Conservation (phyloP, 305 asterid genomes). For the Nicotiana rustica region DNA sequence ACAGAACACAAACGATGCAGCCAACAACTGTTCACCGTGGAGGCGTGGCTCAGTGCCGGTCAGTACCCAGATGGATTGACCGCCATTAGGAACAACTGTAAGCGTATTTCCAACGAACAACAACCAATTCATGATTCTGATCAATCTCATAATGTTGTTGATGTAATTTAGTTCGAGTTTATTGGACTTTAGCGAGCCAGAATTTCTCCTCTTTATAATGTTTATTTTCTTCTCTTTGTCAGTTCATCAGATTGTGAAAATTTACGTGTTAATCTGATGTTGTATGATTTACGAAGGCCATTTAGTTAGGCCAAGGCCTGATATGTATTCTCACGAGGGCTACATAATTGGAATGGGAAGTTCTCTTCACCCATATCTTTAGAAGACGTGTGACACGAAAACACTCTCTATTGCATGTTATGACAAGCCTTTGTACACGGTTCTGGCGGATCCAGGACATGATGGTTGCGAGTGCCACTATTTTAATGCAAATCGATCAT, state of each 20-base stretch:
- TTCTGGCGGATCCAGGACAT: no score
- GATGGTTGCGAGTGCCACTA: no score
- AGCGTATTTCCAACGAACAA: background rate
- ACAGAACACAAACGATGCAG: constrained; percentile 60
- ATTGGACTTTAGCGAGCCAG: background rate
- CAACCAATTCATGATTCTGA: background rate
- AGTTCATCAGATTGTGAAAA: background rate
- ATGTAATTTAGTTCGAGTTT: background rate
- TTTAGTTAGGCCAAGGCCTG: background rate
- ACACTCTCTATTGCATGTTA: background rate
- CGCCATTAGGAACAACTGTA: constrained; percentile 56
- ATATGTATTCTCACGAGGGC: background rate
- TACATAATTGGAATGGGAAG: background rate
- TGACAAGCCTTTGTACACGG: no score
- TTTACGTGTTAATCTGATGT: background rate
- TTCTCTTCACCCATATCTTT: background rate
- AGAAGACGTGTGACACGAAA: background rate
- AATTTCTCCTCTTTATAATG: background rate
- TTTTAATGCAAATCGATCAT: no score
- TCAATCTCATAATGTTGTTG: background rate
- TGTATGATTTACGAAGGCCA: background rate
- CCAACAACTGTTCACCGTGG: constrained; percentile 63
- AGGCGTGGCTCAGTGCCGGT: constrained; percentile 82
- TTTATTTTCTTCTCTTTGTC: no score
- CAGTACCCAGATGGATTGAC: constrained; percentile 65